Evolutionary conservation across 495 filamentous ascomycete genomes (phyloP).

Genomic region (Penicillium ucsense): DNA sequence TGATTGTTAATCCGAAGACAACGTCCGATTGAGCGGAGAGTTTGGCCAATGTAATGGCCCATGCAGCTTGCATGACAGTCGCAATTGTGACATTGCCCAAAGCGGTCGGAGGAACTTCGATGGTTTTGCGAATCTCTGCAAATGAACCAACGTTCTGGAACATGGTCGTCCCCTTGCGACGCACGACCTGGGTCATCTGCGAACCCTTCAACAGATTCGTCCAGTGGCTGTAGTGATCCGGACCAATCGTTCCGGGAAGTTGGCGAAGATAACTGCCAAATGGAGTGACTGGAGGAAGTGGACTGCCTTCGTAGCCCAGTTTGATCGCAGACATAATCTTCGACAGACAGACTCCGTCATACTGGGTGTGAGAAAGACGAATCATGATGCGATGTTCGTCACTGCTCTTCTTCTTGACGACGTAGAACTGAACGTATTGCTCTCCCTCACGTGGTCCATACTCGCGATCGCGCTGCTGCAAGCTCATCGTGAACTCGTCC

Average conservation of each 20-base stretch:
- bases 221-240: constrained; percentile 48
- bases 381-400: constrained; percentile 50
- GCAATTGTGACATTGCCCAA: constrained; percentile 44
- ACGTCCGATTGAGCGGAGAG: constrained; percentile 41
- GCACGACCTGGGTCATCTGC: constrained; percentile 37
- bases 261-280: constrained; percentile 52
- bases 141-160: constrained; percentile 29
- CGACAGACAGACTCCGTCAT: constrained; percentile 61
- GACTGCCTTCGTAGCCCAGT: constrained; percentile 40
- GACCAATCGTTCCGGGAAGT: constrained; percentile 32
- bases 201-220: constrained; percentile 31
- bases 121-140: constrained; percentile 28
- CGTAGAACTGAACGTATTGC: constrained; percentile 52
- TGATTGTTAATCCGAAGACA: constrained; percentile 46
- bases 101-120: constrained; percentile 29
- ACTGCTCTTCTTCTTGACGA: constrained; percentile 40
- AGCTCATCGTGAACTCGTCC: constrained; percentile 38
- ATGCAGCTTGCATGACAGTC: constrained; percentile 48
- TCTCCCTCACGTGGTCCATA: constrained; percentile 48
- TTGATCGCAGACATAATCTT: constrained; percentile 48
- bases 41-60: constrained; percentile 44
- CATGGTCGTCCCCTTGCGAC: constrained; percentile 25
- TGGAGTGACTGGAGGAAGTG: constrained; percentile 34
- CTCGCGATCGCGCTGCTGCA: constrained; percentile 41
- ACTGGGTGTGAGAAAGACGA: constrained; percentile 65